A percentile compares a stretch with the other conserved stretches of the same genome.
These are phyloP conservation scores for Saccharomycopsis sp. DNA, from an alignment of 805 yeast species.

Conservation along the genomic window DNA sequence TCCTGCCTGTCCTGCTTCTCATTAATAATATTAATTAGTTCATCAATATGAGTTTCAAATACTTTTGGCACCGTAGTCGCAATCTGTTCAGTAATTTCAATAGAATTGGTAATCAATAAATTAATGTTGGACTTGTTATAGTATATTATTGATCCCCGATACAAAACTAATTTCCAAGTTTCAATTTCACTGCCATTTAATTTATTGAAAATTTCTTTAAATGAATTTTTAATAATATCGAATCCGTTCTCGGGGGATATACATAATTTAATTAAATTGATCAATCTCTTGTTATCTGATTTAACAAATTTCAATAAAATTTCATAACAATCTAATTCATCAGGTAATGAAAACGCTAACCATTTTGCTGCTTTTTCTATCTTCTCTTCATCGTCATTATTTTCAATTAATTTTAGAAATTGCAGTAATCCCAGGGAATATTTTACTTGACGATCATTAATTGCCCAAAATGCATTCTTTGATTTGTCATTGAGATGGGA, in stretches of 20 bases:
- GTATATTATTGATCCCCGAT: conserved; percentile 52
- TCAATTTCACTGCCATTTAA: conserved; percentile 45
- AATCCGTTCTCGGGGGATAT: conserved; percentile 53
- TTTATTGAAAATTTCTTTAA: conserved; percentile 44
- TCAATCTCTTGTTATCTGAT: conserved; percentile 52
- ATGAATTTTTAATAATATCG: conserved; percentile 49
- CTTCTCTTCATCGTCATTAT: conserved; percentile 29
- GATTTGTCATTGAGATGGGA: conserved; percentile 49
- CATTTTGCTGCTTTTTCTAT: conserved; percentile 52
- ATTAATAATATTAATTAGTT: conserved; percentile 38
- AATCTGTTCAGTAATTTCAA: conserved; percentile 40
- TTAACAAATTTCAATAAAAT: conserved; percentile 47
- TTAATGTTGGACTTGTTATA: conserved; percentile 60
- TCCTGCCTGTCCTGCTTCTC: conserved; percentile 23
- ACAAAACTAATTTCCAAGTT: conserved; percentile 50
- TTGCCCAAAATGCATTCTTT: conserved; percentile 57
- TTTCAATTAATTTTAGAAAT: conserved; percentile 43
- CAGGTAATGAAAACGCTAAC: conserved; percentile 55
- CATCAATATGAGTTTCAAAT: conserved; percentile 50
- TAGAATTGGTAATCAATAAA: neutral
- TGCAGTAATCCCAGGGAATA: conserved; percentile 44
- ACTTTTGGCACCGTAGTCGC: conserved; percentile 57
- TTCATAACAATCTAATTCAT: conserved; percentile 38
- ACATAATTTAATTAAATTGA: conserved; percentile 48
- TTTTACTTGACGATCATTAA: conserved; percentile 62